These are phyloP conservation scores for Cicer yamashitae DNA, from an alignment of 306 rosid genomes.

Conservation along the genomic window DNA sequence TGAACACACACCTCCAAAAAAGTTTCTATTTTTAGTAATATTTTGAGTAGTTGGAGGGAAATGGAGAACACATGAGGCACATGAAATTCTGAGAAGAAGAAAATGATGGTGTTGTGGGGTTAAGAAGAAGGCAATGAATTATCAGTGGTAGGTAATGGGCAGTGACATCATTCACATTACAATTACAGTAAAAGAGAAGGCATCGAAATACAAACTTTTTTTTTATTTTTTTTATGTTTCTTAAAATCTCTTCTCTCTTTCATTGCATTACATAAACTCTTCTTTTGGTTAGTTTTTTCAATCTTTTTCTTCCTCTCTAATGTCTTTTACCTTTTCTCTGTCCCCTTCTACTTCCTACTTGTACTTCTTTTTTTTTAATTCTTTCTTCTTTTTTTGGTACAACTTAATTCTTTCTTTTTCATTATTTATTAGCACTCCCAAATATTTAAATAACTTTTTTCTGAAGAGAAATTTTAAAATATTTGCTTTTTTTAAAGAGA, in stretches of 20 bases:
- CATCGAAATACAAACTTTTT: conserved; percentile 55
- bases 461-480: too few species aligned
- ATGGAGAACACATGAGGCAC: conserved; percentile 49
- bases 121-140: conserved; percentile 67
- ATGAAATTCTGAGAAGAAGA: conserved; percentile 56
- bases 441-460: too few species aligned
- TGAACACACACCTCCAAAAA: background rate
- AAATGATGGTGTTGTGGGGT: conserved; percentile 63
- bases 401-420: too few species aligned
- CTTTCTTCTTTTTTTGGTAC: too few species aligned
- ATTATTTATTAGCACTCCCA: too few species aligned
- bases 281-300: conserved; percentile 7
- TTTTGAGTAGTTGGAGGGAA: conserved; percentile 50
- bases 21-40: background rate
- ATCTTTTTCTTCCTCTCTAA: conserved; percentile 14
- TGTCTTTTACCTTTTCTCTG: background rate
- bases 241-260: conserved; percentile 54
- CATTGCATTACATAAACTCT: background rate
- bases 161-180: conserved; percentile 56
- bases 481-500: too few species aligned
- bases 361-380: background rate
- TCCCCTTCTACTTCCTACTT: background rate
- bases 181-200: conserved; percentile 67
- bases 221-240: conserved; percentile 55
- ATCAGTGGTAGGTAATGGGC: conserved; percentile 72